Evolutionary conservation across 768 basidiomycete species (phyloP).

Genomic region (Mycena amicta): DNA sequence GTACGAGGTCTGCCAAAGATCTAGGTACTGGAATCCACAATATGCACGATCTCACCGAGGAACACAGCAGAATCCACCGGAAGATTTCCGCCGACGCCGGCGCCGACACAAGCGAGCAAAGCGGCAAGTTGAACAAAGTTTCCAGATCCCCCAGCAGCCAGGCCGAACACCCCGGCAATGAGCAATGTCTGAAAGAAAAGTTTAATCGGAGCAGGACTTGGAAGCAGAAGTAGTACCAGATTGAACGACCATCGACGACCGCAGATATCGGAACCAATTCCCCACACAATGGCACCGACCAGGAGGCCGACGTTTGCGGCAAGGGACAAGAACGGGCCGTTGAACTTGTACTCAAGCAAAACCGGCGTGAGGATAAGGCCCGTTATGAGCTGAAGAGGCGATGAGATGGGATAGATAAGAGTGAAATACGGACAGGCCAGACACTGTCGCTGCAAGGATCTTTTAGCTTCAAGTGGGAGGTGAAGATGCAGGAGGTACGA

Average conservation of each 20-base stretch:
- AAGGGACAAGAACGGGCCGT: constrained; percentile 65
- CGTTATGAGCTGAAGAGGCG: constrained; percentile 52
- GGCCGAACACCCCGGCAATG: constrained; percentile 66
- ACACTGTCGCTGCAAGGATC: constrained; percentile 58
- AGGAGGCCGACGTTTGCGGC: constrained; percentile 74
- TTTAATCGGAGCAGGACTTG: constrained; percentile 39
- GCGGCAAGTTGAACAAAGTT: constrained; percentile 51
- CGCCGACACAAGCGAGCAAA: constrained; percentile 55
- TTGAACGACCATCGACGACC: constrained; percentile 52
- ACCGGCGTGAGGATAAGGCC: constrained; percentile 67
- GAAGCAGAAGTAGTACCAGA: background rate
- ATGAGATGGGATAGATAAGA: background rate
- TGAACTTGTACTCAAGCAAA: constrained; percentile 63
- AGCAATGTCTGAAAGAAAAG: constrained; percentile 74
- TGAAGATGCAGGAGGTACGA: constrained; percentile 31
- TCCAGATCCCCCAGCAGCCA: constrained; percentile 61
- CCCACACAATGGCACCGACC: constrained; percentile 71
- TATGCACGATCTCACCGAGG: constrained; percentile 46
- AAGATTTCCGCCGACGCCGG: constrained; percentile 73
- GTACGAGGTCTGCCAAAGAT: constrained; percentile 69
- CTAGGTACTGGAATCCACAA: background rate
- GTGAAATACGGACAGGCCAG: constrained; percentile 60
- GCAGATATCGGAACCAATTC: constrained; percentile 70
- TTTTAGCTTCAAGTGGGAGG: background rate
- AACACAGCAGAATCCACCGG: constrained; percentile 80